These are phyloP conservation scores for Sporisorium sorghi DNA, from an alignment of 1,284 basidiomycete genomes.

Conservation along the genomic window DNA sequence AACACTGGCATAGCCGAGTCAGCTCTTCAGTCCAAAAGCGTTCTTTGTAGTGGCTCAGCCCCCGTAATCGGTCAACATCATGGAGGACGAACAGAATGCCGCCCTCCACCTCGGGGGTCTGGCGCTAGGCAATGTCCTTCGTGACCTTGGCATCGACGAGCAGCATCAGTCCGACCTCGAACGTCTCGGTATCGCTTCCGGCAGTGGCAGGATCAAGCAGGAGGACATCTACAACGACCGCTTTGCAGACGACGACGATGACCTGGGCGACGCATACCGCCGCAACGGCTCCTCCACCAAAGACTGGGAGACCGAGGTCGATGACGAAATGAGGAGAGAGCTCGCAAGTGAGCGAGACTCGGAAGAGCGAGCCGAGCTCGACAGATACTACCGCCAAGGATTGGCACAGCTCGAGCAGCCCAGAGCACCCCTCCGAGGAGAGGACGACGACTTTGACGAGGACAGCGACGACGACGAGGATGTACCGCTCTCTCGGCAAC, in stretches of 20 bases:
- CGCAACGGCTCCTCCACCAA: conserved; percentile 39
- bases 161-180: conserved; percentile 49
- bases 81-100: conserved; percentile 66
- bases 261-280: conserved; percentile 32
- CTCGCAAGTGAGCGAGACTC: conserved; percentile 44
- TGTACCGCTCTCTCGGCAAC: conserved; percentile 29
- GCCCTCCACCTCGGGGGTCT: conserved; percentile 65
- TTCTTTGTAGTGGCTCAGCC: background rate
- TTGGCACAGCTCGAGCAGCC: conserved; percentile 47
- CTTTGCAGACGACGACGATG: conserved; percentile 64
- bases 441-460: conserved; percentile 63
- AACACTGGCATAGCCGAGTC: conserved; percentile 29
- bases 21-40: conserved; percentile 2
- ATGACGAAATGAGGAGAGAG: conserved; percentile 55
- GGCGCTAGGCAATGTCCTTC: conserved; percentile 66
- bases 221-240: conserved; percentile 68
- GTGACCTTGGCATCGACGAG: conserved; percentile 64
- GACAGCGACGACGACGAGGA: conserved; percentile 53
- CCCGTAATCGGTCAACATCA: conserved; percentile 10
- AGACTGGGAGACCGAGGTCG: conserved; percentile 57
- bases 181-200: conserved; percentile 52
- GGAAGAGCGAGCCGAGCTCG: conserved; percentile 50
- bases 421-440: conserved; percentile 46
- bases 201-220: conserved; percentile 48
- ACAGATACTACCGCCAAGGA: conserved; percentile 56